Conservation (phyloP, 1,284 basidiomycete species). For the Cryptococcus hybrid region DNA sequence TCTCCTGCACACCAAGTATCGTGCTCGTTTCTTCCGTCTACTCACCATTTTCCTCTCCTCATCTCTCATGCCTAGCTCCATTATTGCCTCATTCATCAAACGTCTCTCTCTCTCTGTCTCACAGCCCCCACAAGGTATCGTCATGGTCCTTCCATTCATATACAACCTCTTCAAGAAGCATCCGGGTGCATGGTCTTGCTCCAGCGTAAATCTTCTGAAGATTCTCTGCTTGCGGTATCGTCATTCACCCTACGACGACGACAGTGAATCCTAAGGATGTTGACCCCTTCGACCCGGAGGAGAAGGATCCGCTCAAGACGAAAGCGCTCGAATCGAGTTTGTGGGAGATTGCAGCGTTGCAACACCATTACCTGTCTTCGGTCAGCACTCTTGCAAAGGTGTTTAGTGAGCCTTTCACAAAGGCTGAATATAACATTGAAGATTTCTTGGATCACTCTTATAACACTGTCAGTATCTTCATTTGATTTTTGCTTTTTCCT, state of each 20-base stretch:
- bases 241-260: background rate
- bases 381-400: slow-evolving; percentile 82
- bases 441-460: slow-evolving; percentile 98
- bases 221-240: slow-evolving; percentile 1
- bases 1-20: slow-evolving; percentile 86
- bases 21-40: slow-evolving; percentile 92
- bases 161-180: slow-evolving; percentile 95
- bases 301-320: slow-evolving; percentile 72
- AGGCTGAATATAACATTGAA: slow-evolving; percentile 84
- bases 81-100: slow-evolving; percentile 94
- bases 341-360: slow-evolving; percentile 85
- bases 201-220: slow-evolving; percentile 56
- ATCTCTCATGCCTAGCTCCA: slow-evolving; percentile 79
- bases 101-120: slow-evolving; percentile 63
- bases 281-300: slow-evolving; percentile 70
- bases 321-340: slow-evolving; percentile 80
- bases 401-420: slow-evolving; percentile 89
- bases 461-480: slow-evolving; percentile 64
- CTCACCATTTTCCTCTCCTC: slow-evolving; percentile 87
- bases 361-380: slow-evolving; percentile 77
- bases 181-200: slow-evolving; percentile 88
- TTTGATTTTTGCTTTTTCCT: background rate
- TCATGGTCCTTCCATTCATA: slow-evolving; percentile 87
- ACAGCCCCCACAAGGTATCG: slow-evolving; percentile 63
- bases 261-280: slow-evolving; percentile 26